Conservation (phyloP, 352 stramenopile species). For the Globisporangium acanthophoron region DNA sequence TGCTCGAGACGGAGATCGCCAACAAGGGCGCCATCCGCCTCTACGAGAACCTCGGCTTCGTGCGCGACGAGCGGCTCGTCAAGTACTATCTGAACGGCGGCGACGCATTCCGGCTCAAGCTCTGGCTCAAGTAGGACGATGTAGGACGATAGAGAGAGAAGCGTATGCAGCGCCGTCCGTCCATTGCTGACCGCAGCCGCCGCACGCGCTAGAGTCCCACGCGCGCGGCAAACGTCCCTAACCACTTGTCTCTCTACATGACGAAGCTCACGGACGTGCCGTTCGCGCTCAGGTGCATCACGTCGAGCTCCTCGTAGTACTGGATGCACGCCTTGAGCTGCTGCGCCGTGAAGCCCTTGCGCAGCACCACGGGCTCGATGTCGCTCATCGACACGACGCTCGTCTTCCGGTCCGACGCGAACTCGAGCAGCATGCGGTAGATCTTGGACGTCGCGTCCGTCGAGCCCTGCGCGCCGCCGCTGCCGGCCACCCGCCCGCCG, state of each 20-base stretch:
- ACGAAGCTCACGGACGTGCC: slow-evolving; percentile 80
- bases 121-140: slow-evolving; percentile 59
- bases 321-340: slow-evolving; percentile 94
- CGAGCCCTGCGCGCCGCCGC: slow-evolving; percentile 23
- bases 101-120: slow-evolving; percentile 92
- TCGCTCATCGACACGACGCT: slow-evolving; percentile 82
- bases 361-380: slow-evolving; percentile 92
- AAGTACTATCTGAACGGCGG: slow-evolving; percentile 96
- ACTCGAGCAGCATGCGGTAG: slow-evolving; percentile 94
- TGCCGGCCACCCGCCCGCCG: slow-evolving; percentile 4
- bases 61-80: slow-evolving; percentile 88
- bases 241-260: slow-evolving; percentile 2
- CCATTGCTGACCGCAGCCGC: too few species aligned
- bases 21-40: slow-evolving; percentile 89
- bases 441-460: slow-evolving; percentile 94
- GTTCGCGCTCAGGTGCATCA: slow-evolving; percentile 75
- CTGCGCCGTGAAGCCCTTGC: slow-evolving; percentile 95
- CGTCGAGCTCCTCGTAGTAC: slow-evolving; percentile 90
- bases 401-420: slow-evolving; percentile 67
- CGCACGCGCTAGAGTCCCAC: too few species aligned
- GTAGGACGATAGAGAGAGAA: background rate
- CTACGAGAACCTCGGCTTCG: slow-evolving; percentile 94
- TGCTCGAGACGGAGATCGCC: slow-evolving; percentile 93
- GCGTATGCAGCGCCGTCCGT: too few species aligned
- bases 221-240: background rate